These are phyloP conservation scores for Globisporangium spiculum DNA, from an alignment of 352 stramenopile species.

Conservation along the genomic window DNA sequence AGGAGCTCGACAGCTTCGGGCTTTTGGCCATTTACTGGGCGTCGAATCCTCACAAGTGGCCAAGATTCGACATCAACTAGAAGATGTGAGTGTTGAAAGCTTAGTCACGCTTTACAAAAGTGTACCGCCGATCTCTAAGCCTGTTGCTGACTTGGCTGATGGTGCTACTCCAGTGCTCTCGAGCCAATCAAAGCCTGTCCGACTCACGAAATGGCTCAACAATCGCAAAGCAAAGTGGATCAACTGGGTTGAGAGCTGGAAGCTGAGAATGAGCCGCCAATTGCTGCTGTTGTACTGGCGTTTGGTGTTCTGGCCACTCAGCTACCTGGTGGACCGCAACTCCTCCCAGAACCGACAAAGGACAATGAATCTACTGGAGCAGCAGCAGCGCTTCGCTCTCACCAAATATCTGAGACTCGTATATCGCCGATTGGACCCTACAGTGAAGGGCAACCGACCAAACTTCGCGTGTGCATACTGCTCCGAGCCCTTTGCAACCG, in stretches of 20 bases:
- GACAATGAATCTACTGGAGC: not conserved
- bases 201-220: not conserved
- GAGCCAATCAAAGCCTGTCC: not conserved
- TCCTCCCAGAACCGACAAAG: slow-evolving; percentile 4
- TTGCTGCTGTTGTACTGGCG: slow-evolving; percentile 14
- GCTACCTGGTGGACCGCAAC: not conserved
- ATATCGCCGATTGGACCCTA: not conserved
- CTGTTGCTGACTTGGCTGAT: not conserved
- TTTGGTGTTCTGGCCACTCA: slow-evolving; percentile 7
- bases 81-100: not conserved
- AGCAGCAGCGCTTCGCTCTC: slow-evolving; percentile 11
- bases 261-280: not conserved
- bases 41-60: not conserved
- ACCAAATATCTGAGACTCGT: slow-evolving; percentile 9
- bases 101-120: not conserved
- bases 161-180: slow-evolving; percentile 3
- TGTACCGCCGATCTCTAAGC: not conserved
- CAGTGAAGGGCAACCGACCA: not conserved
- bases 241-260: not conserved
- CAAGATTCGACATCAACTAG: not conserved
- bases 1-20: not conserved
- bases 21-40: not conserved
- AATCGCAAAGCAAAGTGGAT: not conserved
- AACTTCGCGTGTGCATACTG: slow-evolving; percentile 14
- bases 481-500: slow-evolving; percentile 12